phyloP scores from a whole-genome alignment of 495 filamentous ascomycete genomes.

The Gamarada debralockiae region DNA sequence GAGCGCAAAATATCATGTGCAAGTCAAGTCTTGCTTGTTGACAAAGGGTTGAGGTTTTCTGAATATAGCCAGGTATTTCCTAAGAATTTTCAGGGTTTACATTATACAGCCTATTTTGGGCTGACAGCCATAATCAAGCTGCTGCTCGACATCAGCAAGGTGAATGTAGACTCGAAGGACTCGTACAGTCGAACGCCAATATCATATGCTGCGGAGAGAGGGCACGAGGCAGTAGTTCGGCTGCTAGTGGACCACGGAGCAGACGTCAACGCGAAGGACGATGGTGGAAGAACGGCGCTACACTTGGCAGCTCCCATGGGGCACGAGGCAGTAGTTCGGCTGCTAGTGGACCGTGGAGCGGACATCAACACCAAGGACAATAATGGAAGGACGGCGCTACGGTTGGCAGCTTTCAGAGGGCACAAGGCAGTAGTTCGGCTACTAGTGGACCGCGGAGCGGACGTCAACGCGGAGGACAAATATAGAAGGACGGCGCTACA shows the following conservation, averaged over 20 bases:
- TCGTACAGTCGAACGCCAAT: not conserved
- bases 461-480: slow-evolving; percentile 2
- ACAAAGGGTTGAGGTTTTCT: no score
- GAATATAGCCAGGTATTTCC: no score
- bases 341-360: slow-evolving; percentile 7
- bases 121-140: no score
- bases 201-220: not conserved
- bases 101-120: no score
- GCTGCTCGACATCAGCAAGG: no score
- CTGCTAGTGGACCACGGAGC: not conserved
- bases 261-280: not conserved
- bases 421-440: slow-evolving; percentile 4
- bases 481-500: slow-evolving; percentile 1
- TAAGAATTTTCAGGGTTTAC: no score
- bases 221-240: not conserved
- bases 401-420: slow-evolving; percentile 8
- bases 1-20: no score
- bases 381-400: slow-evolving; percentile 6
- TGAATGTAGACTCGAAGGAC: not conserved
- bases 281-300: not conserved
- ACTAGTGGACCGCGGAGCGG: not conserved
- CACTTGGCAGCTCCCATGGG: not conserved
- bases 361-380: slow-evolving; percentile 13
- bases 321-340: not conserved
- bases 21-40: no score